Percentiles rank a stretch among this genome's conserved stretches.
phyloP scores from a whole-genome alignment of 2,329 filamentous ascomycete species.

The Lachnellula cervina region DNA sequence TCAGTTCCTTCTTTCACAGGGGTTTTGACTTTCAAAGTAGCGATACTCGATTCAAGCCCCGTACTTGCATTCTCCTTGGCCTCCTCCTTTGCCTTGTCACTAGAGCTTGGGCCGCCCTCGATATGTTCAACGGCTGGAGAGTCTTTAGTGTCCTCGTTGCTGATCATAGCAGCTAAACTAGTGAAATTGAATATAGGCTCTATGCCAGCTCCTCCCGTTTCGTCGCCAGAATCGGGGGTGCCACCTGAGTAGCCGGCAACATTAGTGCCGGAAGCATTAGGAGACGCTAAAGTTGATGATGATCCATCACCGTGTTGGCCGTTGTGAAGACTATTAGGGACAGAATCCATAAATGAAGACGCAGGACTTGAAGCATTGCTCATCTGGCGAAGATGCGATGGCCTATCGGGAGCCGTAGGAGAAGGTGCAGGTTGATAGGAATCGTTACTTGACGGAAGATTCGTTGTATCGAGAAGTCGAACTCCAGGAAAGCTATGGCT shows the following conservation, averaged over 20 bases:
- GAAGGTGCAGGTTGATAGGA: conserved; percentile 41
- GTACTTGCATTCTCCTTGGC: conserved; percentile 1
- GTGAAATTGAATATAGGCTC: conserved; percentile 91
- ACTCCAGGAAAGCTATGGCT: conserved; percentile 18
- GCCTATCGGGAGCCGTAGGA: conserved; percentile 49
- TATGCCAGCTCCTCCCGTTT: conserved; percentile 44
- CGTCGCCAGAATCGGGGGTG: conserved; percentile 46
- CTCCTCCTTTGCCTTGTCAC: conserved; percentile 2
- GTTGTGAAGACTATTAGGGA: conserved; percentile 40
- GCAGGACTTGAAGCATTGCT: conserved; percentile 82
- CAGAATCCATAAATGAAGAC: conserved; percentile 70
- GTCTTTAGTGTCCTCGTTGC: conserved; percentile 45
- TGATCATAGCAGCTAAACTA: conserved; percentile 81
- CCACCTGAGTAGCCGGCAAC: conserved; percentile 33
- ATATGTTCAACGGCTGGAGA: conserved; percentile 23
- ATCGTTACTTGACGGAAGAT: conserved; percentile 26
- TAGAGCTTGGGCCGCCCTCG: conserved; percentile 15
- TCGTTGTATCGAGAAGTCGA: conserved; percentile 20
- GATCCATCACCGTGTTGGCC: conserved; percentile 33
- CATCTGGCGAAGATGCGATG: conserved; percentile 73
- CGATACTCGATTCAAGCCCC: conserved; percentile 24
- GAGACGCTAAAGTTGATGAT: conserved; percentile 44
- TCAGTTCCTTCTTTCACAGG: neutral
- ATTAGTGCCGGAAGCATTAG: conserved; percentile 51
- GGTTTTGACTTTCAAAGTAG: conserved; percentile 22